Evolutionary conservation across 2,329 filamentous ascomycete genomes (phyloP).

Genomic region (Fusarium bactridioides): DNA sequence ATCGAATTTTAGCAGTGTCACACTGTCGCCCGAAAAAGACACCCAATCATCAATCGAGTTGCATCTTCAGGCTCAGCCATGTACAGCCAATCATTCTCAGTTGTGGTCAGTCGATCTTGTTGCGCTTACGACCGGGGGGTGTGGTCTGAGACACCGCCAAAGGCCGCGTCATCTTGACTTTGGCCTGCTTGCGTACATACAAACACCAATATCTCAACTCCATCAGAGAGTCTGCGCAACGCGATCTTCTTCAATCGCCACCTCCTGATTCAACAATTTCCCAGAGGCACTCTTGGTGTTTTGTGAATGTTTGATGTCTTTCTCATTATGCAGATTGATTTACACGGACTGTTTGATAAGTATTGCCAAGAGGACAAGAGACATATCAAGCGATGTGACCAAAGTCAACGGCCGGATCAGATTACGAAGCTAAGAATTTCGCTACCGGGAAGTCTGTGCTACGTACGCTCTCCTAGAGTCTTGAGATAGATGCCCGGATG

Average conservation of each 20-base stretch:
- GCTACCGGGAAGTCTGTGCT: conserved; percentile 1
- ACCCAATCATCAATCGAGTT: conserved; percentile 17
- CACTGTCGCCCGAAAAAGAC: conserved; percentile 1
- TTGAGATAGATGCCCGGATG: neutral
- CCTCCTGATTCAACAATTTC: conserved; percentile 16
- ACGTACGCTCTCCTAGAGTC: neutral
- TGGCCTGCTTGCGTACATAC: conserved; percentile 40
- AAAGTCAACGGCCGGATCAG: conserved; percentile 9
- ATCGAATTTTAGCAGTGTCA: neutral
- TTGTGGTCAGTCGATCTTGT: conserved; percentile 12
- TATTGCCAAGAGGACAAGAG: conserved; percentile 8
- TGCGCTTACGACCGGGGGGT: conserved; percentile 36
- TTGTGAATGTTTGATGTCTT: neutral
- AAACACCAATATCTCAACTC: conserved; percentile 27
- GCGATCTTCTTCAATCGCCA: conserved; percentile 19
- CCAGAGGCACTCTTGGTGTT: neutral
- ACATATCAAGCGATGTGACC: neutral
- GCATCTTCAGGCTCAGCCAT: conserved; percentile 1
- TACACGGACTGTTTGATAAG: neutral
- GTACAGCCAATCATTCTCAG: conserved; percentile 24
- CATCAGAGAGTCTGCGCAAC: conserved; percentile 16
- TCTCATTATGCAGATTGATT: neutral
- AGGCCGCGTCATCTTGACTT: conserved; percentile 42
- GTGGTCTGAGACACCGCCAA: conserved; percentile 30
- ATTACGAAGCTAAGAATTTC: conserved; percentile 11